Percentiles rank a stretch among this genome's conserved stretches.
These are phyloP conservation scores for Herpetomonas tarakana DNA, from an alignment of 208 protist species.

Conservation along the genomic window DNA sequence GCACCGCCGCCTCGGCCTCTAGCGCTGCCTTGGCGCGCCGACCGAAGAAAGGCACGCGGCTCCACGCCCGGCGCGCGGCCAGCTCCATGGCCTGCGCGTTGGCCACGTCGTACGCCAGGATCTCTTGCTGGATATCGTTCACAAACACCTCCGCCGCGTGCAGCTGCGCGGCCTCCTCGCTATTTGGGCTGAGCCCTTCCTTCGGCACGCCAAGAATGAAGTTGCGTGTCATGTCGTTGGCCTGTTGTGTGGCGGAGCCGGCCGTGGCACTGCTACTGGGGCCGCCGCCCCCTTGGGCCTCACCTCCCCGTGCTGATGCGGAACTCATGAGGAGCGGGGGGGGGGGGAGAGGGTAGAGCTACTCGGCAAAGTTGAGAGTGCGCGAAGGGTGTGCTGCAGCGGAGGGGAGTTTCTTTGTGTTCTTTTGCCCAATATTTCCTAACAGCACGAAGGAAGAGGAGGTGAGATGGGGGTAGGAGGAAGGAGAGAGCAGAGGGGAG, in stretches of 20 bases:
- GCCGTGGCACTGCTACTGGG: slow-evolving; percentile 11
- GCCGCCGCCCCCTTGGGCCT: slow-evolving; percentile 8
- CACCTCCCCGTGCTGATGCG: neutral
- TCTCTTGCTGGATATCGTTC: slow-evolving; percentile 75
- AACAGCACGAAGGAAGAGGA: too few species aligned
- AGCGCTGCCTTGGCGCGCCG: slow-evolving; percentile 31
- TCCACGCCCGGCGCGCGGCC: slow-evolving; percentile 58
- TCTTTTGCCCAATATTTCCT: too few species aligned
- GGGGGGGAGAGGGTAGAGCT: too few species aligned
- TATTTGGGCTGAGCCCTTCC: slow-evolving; percentile 46
- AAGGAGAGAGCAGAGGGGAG: too few species aligned
- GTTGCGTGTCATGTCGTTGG: slow-evolving; percentile 59
- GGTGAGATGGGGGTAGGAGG: too few species aligned
- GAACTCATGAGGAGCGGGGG: neutral
- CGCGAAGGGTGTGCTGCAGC: too few species aligned
- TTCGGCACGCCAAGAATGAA: slow-evolving; percentile 68
- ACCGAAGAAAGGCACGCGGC: slow-evolving; percentile 52
- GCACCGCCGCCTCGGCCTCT: slow-evolving; percentile 27
- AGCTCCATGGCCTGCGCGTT: slow-evolving; percentile 78
- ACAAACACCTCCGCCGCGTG: slow-evolving; percentile 77
- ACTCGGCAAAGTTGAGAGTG: too few species aligned
- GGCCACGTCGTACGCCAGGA: slow-evolving; percentile 75
- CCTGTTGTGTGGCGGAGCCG: slow-evolving; percentile 36
- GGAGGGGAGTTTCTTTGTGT: too few species aligned
- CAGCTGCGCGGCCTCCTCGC: slow-evolving; percentile 57